Conservation (phyloP, 768 basidiomycete genomes). For the Kwoniella europaea region DNA sequence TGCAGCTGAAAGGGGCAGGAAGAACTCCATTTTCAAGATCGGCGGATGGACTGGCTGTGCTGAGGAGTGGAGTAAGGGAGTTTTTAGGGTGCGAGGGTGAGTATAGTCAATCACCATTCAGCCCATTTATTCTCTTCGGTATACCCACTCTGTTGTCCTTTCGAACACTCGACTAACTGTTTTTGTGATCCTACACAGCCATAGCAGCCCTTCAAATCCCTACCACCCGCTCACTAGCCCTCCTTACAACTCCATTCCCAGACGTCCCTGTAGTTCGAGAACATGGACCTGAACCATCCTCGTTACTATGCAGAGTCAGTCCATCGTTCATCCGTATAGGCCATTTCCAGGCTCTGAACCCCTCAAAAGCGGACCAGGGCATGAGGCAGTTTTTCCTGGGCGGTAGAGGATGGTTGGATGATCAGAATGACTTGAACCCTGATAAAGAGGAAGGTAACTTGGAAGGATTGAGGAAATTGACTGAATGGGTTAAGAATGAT, state of each 20-base stretch:
- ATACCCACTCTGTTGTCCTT: not conserved
- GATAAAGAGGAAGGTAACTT: slow-evolving; percentile 63
- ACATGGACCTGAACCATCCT: slow-evolving; percentile 67
- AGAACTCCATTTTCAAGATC: slow-evolving; percentile 89
- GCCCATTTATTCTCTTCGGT: not conserved
- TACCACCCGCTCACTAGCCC: slow-evolving; percentile 79
- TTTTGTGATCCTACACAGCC: slow-evolving; percentile 57
- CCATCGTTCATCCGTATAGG: slow-evolving; percentile 92
- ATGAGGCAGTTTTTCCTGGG: slow-evolving; percentile 63
- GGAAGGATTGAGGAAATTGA: slow-evolving; percentile 74
- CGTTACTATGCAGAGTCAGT: slow-evolving; percentile 77
- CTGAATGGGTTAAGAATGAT: slow-evolving; percentile 72
- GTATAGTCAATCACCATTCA: slow-evolving; percentile 23
- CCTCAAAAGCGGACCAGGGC: slow-evolving; percentile 48
- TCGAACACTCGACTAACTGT: not conserved
- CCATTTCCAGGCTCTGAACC: slow-evolving; percentile 82
- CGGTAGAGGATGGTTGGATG: slow-evolving; percentile 69
- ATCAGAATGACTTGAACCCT: slow-evolving; percentile 26
- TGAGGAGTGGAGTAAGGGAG: slow-evolving; percentile 93
- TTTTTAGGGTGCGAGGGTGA: slow-evolving; percentile 89
- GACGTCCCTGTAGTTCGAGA: slow-evolving; percentile 77
- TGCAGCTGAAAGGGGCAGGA: slow-evolving; percentile 94
- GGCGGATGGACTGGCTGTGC: slow-evolving; percentile 92
- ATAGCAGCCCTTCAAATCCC: slow-evolving; percentile 83
- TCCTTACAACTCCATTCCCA: slow-evolving; percentile 70